Conservation (phyloP, 1,284 basidiomycete genomes). For the Vanrija pseudolonga region DNA sequence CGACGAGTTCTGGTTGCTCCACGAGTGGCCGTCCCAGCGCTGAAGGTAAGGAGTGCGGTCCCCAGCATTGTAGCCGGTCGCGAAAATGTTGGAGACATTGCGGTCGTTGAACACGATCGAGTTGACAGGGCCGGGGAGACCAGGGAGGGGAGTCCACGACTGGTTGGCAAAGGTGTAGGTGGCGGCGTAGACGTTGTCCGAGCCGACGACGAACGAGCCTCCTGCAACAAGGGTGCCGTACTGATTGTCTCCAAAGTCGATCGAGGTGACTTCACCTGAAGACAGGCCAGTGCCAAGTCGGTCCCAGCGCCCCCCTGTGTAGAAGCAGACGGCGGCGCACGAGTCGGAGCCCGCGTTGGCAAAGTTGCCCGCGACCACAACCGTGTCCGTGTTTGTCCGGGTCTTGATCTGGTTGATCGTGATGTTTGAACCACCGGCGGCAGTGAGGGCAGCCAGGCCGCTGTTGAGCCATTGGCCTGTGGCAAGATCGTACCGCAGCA, state of each 20-base stretch:
- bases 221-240: conserved; percentile 62
- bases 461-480: conserved; percentile 59
- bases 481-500: conserved; percentile 72
- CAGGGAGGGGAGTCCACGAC: conserved; percentile 66
- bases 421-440: conserved; percentile 49
- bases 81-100: conserved; percentile 80
- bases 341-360: conserved; percentile 67
- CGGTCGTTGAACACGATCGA: conserved; percentile 80
- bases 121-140: conserved; percentile 81
- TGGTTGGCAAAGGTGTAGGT: conserved; percentile 60
- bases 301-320: conserved; percentile 76
- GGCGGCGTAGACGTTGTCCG: conserved; percentile 64
- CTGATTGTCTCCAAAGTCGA: conserved; percentile 56
- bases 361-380: conserved; percentile 86
- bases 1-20: conserved; percentile 61
- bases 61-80: conserved; percentile 70
- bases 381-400: conserved; percentile 60
- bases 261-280: conserved; percentile 68
- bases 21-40: conserved; percentile 74
- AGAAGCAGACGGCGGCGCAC: conserved; percentile 77
- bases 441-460: conserved; percentile 27
- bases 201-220: conserved; percentile 67
- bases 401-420: conserved; percentile 68
- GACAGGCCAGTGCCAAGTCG: conserved; percentile 67
- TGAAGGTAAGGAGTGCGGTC: conserved; percentile 66